Percentiles rank a stretch among this genome's conserved stretches.
phyloP scores from a whole-genome alignment of 2,329 filamentous ascomycete species.

The Camillea tinctor region DNA sequence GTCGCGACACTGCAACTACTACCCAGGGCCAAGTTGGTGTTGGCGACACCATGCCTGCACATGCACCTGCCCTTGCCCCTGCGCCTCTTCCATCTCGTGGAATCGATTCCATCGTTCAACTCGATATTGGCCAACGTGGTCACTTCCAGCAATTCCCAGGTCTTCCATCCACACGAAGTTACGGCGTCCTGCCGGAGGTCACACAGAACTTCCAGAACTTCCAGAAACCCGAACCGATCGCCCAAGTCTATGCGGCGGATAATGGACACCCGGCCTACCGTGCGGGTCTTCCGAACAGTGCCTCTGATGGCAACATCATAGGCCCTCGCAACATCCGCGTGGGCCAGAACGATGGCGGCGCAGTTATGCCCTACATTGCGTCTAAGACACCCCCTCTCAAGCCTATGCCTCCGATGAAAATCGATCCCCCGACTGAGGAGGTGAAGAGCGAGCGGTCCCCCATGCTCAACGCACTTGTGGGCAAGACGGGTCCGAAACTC shows the following conservation, averaged over 20 bases:
- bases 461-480: slow-evolving; percentile 38
- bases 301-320: neutral
- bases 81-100: too few species aligned
- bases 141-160: neutral
- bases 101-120: too few species aligned
- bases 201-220: neutral
- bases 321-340: too few species aligned
- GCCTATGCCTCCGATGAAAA: neutral
- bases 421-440: slow-evolving; percentile 13
- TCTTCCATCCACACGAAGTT: neutral
- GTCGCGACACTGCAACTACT: neutral
- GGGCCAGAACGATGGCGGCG: neutral
- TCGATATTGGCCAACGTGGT: too few species aligned
- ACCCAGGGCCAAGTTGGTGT: neutral
- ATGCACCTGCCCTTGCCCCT: too few species aligned
- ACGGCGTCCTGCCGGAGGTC: neutral
- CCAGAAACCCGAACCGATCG: too few species aligned
- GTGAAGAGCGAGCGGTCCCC: slow-evolving; percentile 34
- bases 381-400: neutral
- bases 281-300: neutral
- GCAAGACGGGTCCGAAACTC: slow-evolving; percentile 35
- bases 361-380: neutral
- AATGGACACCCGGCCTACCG: neutral
- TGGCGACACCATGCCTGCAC: neutral
- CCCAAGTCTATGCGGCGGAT: too few species aligned